Conservation (phyloP, 169 alveolate species). For the Plasmodium coatneyi region DNA sequence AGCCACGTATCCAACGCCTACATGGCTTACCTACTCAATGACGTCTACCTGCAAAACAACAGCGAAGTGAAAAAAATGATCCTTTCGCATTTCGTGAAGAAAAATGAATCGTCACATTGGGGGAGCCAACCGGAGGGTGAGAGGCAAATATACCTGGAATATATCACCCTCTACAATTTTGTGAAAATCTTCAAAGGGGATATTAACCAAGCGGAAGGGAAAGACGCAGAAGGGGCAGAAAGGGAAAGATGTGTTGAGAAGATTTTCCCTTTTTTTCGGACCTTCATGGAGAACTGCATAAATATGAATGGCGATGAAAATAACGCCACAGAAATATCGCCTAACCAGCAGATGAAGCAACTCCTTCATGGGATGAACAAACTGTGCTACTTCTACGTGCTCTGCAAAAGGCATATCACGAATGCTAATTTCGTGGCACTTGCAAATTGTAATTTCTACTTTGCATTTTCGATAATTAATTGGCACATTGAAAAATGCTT, state of each 20-base stretch:
- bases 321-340: background rate
- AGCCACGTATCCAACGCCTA: background rate
- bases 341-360: background rate
- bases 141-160: constrained; percentile 30
- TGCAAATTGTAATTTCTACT: constrained; percentile 45
- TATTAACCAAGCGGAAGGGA: constrained; percentile 19
- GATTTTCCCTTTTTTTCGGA: background rate
- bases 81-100: constrained; percentile 34
- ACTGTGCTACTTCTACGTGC: constrained; percentile 43
- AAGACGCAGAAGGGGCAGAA: background rate
- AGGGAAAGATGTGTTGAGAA: background rate
- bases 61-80: constrained; percentile 9
- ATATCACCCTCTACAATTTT: constrained; percentile 63
- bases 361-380: constrained; percentile 37
- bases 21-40: constrained; percentile 59
- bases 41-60: constrained; percentile 59
- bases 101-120: constrained; percentile 4
- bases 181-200: constrained; percentile 50
- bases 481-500: constrained; percentile 41
- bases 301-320: background rate
- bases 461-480: constrained; percentile 30
- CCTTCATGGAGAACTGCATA: background rate
- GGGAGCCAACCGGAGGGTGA: background rate
- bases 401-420: constrained; percentile 51
- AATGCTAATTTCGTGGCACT: constrained; percentile 44